Evolutionary conservation across 1,139 yeast genomes (phyloP).

Genomic region (Debaryomyces psychrophilus): DNA sequence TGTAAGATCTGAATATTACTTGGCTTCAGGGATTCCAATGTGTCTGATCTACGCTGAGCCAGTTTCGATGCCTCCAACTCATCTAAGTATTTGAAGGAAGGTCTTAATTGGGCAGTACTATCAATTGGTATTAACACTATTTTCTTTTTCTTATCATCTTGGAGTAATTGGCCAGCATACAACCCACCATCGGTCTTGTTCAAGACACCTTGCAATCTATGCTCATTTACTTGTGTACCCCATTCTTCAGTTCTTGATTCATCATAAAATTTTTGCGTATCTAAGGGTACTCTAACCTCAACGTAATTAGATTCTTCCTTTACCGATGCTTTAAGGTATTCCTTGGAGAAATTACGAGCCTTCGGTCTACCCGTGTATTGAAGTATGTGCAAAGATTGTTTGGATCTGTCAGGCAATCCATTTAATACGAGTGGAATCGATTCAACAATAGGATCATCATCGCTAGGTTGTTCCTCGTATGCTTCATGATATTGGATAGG

Average conservation of each 20-base stretch:
- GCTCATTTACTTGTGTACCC: conserved; percentile 59
- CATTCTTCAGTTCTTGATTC: conserved; percentile 62
- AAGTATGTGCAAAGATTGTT: conserved; percentile 34
- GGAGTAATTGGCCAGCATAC: conserved; percentile 38
- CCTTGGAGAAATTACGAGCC: conserved; percentile 46
- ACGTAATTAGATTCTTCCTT: conserved; percentile 60
- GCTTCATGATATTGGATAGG: conserved; percentile 16
- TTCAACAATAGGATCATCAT: conserved; percentile 76
- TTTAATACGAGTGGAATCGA: conserved; percentile 64
- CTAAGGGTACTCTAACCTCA: conserved; percentile 74
- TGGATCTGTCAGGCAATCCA: conserved; percentile 9
- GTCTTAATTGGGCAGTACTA: conserved; percentile 76
- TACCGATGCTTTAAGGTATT: conserved; percentile 53
- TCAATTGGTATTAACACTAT: conserved; percentile 69
- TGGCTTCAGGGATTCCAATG: conserved; percentile 35
- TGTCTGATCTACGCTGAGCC: conserved; percentile 27
- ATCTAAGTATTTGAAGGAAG: conserved; percentile 79
- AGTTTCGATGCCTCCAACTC: conserved; percentile 37
- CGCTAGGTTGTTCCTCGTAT: conserved; percentile 24
- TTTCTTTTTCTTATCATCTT: conserved; percentile 32
- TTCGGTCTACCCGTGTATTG: conserved; percentile 79
- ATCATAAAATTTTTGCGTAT: conserved; percentile 67
- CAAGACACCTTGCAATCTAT: conserved; percentile 71
- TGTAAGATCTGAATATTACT: conserved; percentile 50
- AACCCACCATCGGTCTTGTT: conserved; percentile 56